phyloP scores from a whole-genome alignment of 2,329 filamentous ascomycete genomes.

The Ophiostoma novo-ulmi region DNA sequence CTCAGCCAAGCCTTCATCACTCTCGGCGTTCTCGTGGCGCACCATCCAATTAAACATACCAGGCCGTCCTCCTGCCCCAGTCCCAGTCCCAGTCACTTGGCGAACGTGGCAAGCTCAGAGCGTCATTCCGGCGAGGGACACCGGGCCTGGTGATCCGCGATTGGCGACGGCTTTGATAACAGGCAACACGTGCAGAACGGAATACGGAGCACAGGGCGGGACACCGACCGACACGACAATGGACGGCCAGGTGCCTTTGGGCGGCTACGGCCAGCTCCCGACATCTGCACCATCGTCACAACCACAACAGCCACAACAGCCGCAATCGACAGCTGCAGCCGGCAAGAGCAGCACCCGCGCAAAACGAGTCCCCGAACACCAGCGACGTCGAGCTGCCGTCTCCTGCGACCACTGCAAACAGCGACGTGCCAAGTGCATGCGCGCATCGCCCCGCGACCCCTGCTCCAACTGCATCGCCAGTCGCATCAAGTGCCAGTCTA shows the following conservation, averaged over 20 bases:
- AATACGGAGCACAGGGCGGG: background rate
- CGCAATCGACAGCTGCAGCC: background rate
- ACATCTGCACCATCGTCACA: background rate
- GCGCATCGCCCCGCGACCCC: conserved; percentile 35
- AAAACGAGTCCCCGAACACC: conserved; percentile 39
- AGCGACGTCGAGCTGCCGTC: conserved; percentile 42
- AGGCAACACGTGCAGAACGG: background rate
- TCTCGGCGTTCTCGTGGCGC: conserved; percentile 5
- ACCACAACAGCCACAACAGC: background rate
- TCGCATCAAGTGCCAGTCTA: conserved; percentile 40
- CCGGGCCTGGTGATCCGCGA: conserved; percentile 4
- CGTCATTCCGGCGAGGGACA: background rate
- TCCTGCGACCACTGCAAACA: conserved; percentile 45
- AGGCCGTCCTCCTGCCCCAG: background rate
- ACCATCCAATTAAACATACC: background rate
- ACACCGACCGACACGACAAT: background rate
- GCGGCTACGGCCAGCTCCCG: background rate
- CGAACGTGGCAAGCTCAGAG: conserved; percentile 2
- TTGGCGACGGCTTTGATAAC: background rate
- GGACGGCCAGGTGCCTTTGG: background rate
- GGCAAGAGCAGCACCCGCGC: conserved; percentile 7
- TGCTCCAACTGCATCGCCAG: conserved; percentile 41
- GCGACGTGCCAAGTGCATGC: conserved; percentile 43
- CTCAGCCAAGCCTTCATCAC: background rate
- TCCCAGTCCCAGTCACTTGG: conserved; percentile 7